Percentiles rank a stretch among this genome's conserved stretches.
phyloP scores from a whole-genome alignment of 192 early-diverging fungal species.

The Pilaira anomala region DNA sequence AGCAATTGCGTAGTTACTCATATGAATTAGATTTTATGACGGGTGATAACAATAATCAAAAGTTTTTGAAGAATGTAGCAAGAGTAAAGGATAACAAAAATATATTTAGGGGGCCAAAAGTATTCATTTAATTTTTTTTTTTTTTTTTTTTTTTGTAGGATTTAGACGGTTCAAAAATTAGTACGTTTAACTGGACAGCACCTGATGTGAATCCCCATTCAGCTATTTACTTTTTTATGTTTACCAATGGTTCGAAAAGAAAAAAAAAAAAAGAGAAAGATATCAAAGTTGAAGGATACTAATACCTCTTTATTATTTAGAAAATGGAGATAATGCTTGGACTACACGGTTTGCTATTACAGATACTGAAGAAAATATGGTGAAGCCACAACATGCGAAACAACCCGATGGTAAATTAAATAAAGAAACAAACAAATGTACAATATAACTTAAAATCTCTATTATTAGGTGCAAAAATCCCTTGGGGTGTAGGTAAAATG shows the following conservation, averaged over 20 bases:
- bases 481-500: constrained; percentile 19
- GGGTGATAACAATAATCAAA: constrained; percentile 34
- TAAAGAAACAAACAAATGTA: no score
- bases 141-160: constrained; percentile 6
- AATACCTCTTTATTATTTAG: not conserved
- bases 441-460: not conserved
- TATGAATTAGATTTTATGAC: constrained; percentile 38
- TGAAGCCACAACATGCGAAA: constrained; percentile 14
- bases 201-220: constrained; percentile 33
- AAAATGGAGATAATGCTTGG: constrained; percentile 29
- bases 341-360: constrained; percentile 39
- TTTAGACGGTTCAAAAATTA: constrained; percentile 13
- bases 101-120: not conserved
- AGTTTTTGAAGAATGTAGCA: constrained; percentile 25
- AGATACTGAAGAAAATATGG: constrained; percentile 4
- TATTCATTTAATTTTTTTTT: not conserved
- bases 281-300: not conserved
- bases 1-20: not conserved
- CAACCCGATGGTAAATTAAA: constrained; percentile 31
- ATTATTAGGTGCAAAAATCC: constrained; percentile 1
- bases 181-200: constrained; percentile 17
- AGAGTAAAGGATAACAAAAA: constrained; percentile 16
- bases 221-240: constrained; percentile 42
- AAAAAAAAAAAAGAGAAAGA: constrained; percentile 1
- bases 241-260: constrained; percentile 25